Evolutionary conservation across 345 rosid genomes (phyloP), one percentile per base, ranked within the genome.

Genomic region (Chamaenerion angustifolium): DNA sequence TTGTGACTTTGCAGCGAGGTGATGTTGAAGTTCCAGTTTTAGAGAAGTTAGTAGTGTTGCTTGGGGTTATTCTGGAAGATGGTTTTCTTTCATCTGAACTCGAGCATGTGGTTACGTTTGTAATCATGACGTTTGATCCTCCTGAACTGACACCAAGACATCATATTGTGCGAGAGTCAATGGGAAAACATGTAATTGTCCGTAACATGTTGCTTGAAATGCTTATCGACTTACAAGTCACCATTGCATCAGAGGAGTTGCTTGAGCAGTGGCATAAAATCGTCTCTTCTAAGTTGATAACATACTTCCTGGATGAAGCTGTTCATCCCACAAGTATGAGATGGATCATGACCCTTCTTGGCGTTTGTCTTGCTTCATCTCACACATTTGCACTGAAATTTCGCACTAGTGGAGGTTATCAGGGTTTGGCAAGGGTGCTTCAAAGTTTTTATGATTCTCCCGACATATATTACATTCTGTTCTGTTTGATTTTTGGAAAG

Each of bases 241-340:
- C 99, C 51, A 93, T 93, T 60, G 85, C 71, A 69, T 71, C 88
- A 11, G 99, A 88, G 51, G 98, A 93, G 64, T 70, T 82, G 79
- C 80, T 88, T 61, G 99, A 93, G 66, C 95, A 82, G 65, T 93
- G 99, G 99, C 90, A 93, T 76, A 93, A 93, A 78, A 82, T 79
- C 61, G 96, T 93, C 48, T 93, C 99, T 53, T 93, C 99, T 66
- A 93, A 85, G 66, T 68, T 93, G 76, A 78, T 93, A 44, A 82
- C 94, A 48, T 93, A 88, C 75, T 93, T 93, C 62, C 94, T 93
- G 48, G 99, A 93, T 68, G 99, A 88, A 82, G 90, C 96, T 75
- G 96, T 79, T 45, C 99, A 93, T 79, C 96, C 99, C 65, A 88
- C 99, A 11, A 88, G 95, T 52, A 93, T 93, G 96, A 85, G 99